Evolutionary conservation across 495 filamentous ascomycete species (phyloP), one percentile per base, ranked within the genome.

Genomic region (Penicillium longicatenatum): DNA sequence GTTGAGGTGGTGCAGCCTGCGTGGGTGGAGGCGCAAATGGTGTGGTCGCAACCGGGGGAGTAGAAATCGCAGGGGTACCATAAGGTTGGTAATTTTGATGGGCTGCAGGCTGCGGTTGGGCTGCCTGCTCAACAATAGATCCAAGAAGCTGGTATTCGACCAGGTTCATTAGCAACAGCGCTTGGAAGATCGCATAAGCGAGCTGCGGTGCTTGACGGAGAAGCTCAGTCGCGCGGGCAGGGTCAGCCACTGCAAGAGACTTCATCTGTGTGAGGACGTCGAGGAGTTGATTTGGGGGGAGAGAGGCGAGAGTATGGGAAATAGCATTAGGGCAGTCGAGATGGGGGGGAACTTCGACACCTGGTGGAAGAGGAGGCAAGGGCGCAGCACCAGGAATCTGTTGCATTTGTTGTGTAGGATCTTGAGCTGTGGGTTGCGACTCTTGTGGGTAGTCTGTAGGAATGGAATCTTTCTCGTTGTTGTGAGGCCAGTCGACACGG

Each of bases 201-300:
- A 99, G 86, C 75, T 99, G 94, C 0, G 94, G 94, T 0, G 94
- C 93, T 74, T 92, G 87, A 55, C 85, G 79, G 21, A 99, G 82
- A 43, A 99, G 84, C 67, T 97, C 92, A 10, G 89, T 91, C 0
- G 93, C 93, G 66, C 92, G 89, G 4, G 80, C 77, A 1, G 94
- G 92, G 63, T 98, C 92, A 14, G 79, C 82, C 49, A 85, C 87
- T 3, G 89, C 88, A 5, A 99, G 81, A 5, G 84, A 84, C 67
- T 98, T 97, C 91, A 98, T 97, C 73, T 97, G 92, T 5, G 86
- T 85, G 35, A 99, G 82, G 44, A 97, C 93, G 60, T 98, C 95
- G 62, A 98, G 89, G 9, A 99, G 84, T 69, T 97, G 94, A 10
- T 90, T 81, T 0, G 92, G 86, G 2, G 91, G 89, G 9, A 99